These are phyloP conservation scores for Rhodocollybia butyracea DNA, from an alignment of 768 basidiomycete species.

Conservation along the genomic window DNA sequence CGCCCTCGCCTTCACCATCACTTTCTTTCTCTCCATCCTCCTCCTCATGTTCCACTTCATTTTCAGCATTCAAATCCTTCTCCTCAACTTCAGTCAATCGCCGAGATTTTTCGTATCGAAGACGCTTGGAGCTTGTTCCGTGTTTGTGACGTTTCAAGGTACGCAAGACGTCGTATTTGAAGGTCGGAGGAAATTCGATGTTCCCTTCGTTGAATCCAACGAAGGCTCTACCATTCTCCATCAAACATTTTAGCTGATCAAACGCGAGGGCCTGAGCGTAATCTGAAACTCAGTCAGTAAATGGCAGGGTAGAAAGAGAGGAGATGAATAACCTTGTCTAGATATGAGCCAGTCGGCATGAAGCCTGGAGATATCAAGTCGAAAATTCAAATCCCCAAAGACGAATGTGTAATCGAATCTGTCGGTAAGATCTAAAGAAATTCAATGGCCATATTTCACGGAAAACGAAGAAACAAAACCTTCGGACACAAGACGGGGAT, in stretches of 20 bases:
- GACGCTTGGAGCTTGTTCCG: constrained; percentile 30
- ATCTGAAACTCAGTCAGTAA: constrained; percentile 42
- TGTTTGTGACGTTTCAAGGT: constrained; percentile 49
- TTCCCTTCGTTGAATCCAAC: constrained; percentile 75
- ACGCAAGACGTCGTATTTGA: constrained; percentile 84
- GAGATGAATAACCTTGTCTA: constrained; percentile 51
- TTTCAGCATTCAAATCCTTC: constrained; percentile 26
- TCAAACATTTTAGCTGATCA: constrained; percentile 81
- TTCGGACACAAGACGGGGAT: constrained; percentile 68
- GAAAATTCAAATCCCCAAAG: constrained; percentile 90
- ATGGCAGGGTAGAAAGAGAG: neutral
- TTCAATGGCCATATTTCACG: constrained; percentile 6
- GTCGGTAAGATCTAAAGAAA: constrained; percentile 68
- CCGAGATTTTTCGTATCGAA: constrained; percentile 29
- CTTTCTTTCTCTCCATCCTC: constrained; percentile 34
- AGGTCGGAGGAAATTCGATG: constrained; percentile 89
- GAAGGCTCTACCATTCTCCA: constrained; percentile 67
- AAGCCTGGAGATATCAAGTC: constrained; percentile 81
- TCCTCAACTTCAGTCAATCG: constrained; percentile 38
- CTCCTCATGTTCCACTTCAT: constrained; percentile 17
- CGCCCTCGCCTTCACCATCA: constrained; percentile 28
- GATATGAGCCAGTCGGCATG: constrained; percentile 95
- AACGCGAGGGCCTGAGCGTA: constrained; percentile 85
- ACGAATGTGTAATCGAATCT: constrained; percentile 84
- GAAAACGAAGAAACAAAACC: constrained; percentile 35